A percentile compares a stretch with the other conserved stretches of the same genome.
phyloP scores from a whole-genome alignment of 805 yeast species.

The Lachancea lanzarotensis region DNA sequence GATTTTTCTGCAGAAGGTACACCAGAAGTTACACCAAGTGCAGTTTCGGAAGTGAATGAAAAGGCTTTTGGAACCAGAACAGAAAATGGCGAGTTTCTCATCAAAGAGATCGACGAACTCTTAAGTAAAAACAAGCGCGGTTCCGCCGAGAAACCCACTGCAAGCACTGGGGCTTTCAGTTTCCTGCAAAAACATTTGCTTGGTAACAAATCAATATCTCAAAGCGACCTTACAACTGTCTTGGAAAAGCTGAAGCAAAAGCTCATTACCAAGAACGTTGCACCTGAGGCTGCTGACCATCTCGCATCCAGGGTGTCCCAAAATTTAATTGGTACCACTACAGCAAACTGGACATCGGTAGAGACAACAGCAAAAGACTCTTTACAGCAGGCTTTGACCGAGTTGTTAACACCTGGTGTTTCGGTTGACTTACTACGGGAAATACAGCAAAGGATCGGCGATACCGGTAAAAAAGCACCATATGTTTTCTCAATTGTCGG shows the following conservation, averaged over 20 bases:
- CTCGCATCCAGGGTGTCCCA: conserved; percentile 64
- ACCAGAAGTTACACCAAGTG: conserved; percentile 15
- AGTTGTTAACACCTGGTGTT: conserved; percentile 83
- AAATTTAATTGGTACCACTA: conserved; percentile 65
- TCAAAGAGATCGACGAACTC: conserved; percentile 50
- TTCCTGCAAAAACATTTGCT: conserved; percentile 50
- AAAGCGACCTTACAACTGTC: conserved; percentile 59
- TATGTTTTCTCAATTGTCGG: conserved; percentile 97
- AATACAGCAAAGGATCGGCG: conserved; percentile 44
- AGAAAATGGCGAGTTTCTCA: conserved; percentile 54
- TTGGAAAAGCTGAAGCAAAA: conserved; percentile 65
- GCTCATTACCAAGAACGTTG: conserved; percentile 78
- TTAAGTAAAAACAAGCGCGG: conserved; percentile 20
- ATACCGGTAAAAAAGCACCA: conserved; percentile 42
- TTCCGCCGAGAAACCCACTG: conserved; percentile 5
- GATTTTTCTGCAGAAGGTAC: conserved; percentile 49
- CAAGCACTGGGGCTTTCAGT: conserved; percentile 41
- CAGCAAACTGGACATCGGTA: conserved; percentile 67
- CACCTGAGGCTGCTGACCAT: conserved; percentile 77
- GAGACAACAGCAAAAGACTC: conserved; percentile 66
- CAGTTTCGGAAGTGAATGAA: conserved; percentile 26
- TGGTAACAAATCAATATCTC: conserved; percentile 63
- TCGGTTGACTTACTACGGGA: conserved; percentile 82
- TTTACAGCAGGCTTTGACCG: conserved; percentile 53
- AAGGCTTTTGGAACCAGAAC: conserved; percentile 37